phyloP scores from a whole-genome alignment of 768 basidiomycete genomes.

The Nidularia sp. region DNA sequence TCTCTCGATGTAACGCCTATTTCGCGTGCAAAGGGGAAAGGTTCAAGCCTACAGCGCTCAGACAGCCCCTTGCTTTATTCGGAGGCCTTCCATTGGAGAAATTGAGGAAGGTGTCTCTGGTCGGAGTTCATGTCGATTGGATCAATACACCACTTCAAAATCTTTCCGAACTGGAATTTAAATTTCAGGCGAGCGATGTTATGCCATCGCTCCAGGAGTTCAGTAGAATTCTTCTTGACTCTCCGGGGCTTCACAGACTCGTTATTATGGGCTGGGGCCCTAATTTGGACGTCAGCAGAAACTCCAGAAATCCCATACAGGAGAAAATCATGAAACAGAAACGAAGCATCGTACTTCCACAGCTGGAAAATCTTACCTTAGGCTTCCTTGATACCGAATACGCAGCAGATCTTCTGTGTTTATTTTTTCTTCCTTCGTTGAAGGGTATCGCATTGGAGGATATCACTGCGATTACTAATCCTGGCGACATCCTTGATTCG shows the following conservation, averaged over 20 bases:
- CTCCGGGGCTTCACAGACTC: slow-evolving; percentile 36
- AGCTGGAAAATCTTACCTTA: slow-evolving; percentile 28
- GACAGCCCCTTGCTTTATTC: slow-evolving; percentile 39
- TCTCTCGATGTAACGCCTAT: slow-evolving; percentile 58
- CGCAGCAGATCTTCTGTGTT: slow-evolving; percentile 30
- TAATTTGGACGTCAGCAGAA: neutral
- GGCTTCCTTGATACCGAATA: slow-evolving; percentile 41
- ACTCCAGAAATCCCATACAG: slow-evolving; percentile 1
- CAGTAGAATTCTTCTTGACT: slow-evolving; percentile 32
- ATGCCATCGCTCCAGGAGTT: slow-evolving; percentile 50
- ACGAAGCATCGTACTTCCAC: slow-evolving; percentile 18
- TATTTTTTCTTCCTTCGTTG: slow-evolving; percentile 32
- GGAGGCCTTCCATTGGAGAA: slow-evolving; percentile 25
- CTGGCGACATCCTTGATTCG: slow-evolving; percentile 26
- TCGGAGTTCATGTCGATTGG: slow-evolving; percentile 62
- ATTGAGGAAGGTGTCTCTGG: slow-evolving; percentile 39
- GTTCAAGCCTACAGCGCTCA: slow-evolving; percentile 40
- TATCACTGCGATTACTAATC: slow-evolving; percentile 32
- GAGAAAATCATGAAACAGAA: neutral
- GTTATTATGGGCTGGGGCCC: slow-evolving; percentile 50
- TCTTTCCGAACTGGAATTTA: slow-evolving; percentile 46
- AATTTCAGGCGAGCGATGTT: slow-evolving; percentile 54
- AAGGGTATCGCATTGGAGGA: slow-evolving; percentile 40
- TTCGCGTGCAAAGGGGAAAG: slow-evolving; percentile 37
- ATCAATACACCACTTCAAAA: slow-evolving; percentile 28